phyloP scores from a whole-genome alignment of 1,284 basidiomycete species.

The Ustilago trichophora region DNA sequence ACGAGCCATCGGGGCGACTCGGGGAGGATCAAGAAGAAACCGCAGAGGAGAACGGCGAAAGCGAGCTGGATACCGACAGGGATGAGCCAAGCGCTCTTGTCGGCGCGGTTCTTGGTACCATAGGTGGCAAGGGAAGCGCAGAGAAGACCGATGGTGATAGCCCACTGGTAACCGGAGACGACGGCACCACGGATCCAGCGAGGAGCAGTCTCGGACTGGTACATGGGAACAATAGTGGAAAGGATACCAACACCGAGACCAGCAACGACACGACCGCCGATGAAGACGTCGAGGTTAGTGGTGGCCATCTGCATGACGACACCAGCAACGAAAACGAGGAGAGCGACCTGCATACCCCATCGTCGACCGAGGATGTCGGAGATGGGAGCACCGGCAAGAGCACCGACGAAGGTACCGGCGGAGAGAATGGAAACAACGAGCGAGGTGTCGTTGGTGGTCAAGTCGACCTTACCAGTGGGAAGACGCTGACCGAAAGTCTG shows the following conservation, averaged over 20 bases:
- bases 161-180: conserved; percentile 75
- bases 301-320: conserved; percentile 57
- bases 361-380: conserved; percentile 75
- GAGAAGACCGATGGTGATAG: conserved; percentile 74
- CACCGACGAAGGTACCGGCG: conserved; percentile 78
- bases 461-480: conserved; percentile 16
- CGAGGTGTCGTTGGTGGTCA: conserved; percentile 70
- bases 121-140: conserved; percentile 74
- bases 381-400: conserved; percentile 68
- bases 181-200: conserved; percentile 84
- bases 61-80: conserved; percentile 77
- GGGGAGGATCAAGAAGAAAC: conserved; percentile 71
- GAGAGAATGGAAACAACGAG: conserved; percentile 78
- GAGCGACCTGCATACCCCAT: conserved; percentile 73
- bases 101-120: conserved; percentile 72
- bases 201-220: conserved; percentile 80
- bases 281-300: conserved; percentile 70
- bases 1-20: conserved; percentile 85
- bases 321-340: conserved; percentile 64
- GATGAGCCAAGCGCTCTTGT: conserved; percentile 74
- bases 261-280: conserved; percentile 81
- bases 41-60: conserved; percentile 68
- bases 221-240: conserved; percentile 79
- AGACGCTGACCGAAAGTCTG: conserved; percentile 42
- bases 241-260: conserved; percentile 84